Base-by-base conservation (phyloP, 2,329 filamentous ascomycete species). In the Aureobasidium lini region DNA sequence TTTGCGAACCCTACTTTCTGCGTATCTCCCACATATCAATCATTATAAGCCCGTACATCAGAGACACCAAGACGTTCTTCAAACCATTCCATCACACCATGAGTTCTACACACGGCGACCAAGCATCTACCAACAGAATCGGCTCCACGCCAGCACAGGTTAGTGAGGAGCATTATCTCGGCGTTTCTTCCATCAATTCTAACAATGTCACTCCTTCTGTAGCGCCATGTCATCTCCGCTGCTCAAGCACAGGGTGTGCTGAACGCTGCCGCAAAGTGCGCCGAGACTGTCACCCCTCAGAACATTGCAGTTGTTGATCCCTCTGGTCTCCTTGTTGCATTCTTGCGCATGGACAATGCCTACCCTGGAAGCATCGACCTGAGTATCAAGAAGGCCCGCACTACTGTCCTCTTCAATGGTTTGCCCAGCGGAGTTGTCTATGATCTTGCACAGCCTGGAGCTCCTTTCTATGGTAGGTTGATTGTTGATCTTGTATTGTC, bases 291-390 rank as follows among this genome's bases (percentile, higher is more conserved):
- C 46, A 61, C 66, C 0, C 64, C 66, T 8, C 64, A 66, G 46
- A 64, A 66, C 62, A 67, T 69, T 37, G 67, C 68, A 9, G 62
- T 69, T 11, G 57, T 65, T 15, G 67, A 70, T 46, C 65, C 67
- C 16, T 66, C 65, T 1, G 63, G 62, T 9, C 63, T 64, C 29
- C 63, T 70, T 36, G 66, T 70, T 36, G 67, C 64, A 2, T 67
- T 70, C 62, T 52, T 69, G 29, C 63, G 67, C 13, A 70, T 68
- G 66, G 67, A 69, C 58, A 67, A 69, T 56, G 65, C 67, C 13
- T 69, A 62, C 46, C 63, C 66, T 34, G 64, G 61, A 36, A 59
- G 56, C 34, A 63, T 68, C 44, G 66, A 69, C 59, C 65, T 70
- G 57, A 64, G 61, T 36, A 67, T 65, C 57, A 69, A 69, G 60